Base-by-base conservation (phyloP, 2,329 filamentous ascomycete genomes). In the Alternaria postmessia region DNA sequence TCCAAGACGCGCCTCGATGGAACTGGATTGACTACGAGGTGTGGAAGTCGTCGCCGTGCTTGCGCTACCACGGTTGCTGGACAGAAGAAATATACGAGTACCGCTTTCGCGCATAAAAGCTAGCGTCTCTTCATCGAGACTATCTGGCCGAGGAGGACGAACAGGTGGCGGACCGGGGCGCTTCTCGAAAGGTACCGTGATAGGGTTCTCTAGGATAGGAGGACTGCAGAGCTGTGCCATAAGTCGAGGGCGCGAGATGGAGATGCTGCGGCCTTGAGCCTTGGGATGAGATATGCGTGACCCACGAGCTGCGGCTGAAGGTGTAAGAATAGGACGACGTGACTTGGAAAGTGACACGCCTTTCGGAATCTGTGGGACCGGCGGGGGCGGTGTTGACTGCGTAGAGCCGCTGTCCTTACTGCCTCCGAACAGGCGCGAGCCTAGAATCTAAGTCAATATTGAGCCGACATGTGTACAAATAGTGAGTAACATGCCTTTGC, bases 191-290 rank as follows among this genome's bases (percentile, higher is more conserved):
- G 63, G 49, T 0, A 67, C 32, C 0, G 54, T 67, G n/a, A n/a
- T 12, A 12, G 42, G 44, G 18, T 46, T 28, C n/a, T 47, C 47
- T 9, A 59, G 57, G 8, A 66, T 54, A 8, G 49, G 53, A 0
- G 51, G 30, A 46, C 16, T 52, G 12, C 52, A 57, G 14, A 41
- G 28, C 24, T 64, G 62, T 0, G 60, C 44, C 32, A 56, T 46
- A 32, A 60, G 61, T 4, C 54, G 42, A 2, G 71, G 69, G 1
- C 63, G 61, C 4, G 67, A 69, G 9, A 73, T 70, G 22, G 54
- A 59, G 6, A 47, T 7, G 12, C 12, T 47, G 9, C 51, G 51
- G 16, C 39, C 39, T 18, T 57, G 24, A n/a, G 38, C 9, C 41
- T 43, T 51, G 9, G 3, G n/a, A 26, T 54, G 41, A 1, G 54